Conservation (phyloP, 371 early-diverging fungal genomes). For the Mortierella sp. region DNA sequence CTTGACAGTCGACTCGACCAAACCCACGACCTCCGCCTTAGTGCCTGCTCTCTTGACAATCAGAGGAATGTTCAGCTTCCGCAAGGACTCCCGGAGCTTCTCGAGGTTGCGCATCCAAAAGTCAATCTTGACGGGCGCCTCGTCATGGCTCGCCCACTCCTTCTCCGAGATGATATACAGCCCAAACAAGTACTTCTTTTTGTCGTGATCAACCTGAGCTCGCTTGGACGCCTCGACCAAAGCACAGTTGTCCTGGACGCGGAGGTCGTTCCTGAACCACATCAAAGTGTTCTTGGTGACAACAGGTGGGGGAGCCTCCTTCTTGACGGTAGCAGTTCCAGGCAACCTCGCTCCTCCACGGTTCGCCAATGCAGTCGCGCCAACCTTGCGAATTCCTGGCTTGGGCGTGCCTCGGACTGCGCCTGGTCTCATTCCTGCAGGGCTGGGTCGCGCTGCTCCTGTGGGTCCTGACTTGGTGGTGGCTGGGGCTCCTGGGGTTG, state of each 20-base stretch:
- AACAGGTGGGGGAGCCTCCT: slow-evolving; percentile 45
- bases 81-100: slow-evolving; percentile 54
- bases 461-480: slow-evolving; percentile 24
- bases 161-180: slow-evolving; percentile 66
- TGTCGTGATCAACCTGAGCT: slow-evolving; percentile 24
- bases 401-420: slow-evolving; percentile 44
- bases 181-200: slow-evolving; percentile 45
- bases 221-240: slow-evolving; percentile 47
- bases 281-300: slow-evolving; percentile 58
- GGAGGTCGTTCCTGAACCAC: slow-evolving; percentile 70
- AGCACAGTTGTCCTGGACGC: slow-evolving; percentile 64
- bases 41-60: slow-evolving; percentile 51
- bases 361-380: slow-evolving; percentile 39
- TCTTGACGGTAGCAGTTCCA: slow-evolving; percentile 24
- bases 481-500: slow-evolving; percentile 22
- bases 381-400: slow-evolving; percentile 50
- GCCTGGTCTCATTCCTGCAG: slow-evolving; percentile 38
- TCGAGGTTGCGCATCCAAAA: slow-evolving; percentile 66
- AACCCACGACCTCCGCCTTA: slow-evolving; percentile 25
- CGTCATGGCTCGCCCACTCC: slow-evolving; percentile 70
- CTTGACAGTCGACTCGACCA: slow-evolving; percentile 39
- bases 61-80: slow-evolving; percentile 65
- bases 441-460: slow-evolving; percentile 17
- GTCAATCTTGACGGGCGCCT: slow-evolving; percentile 66
- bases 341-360: slow-evolving; percentile 29